Evolutionary conservation across 805 yeast species (phyloP).

Genomic region (Phaffomyces antillensis): DNA sequence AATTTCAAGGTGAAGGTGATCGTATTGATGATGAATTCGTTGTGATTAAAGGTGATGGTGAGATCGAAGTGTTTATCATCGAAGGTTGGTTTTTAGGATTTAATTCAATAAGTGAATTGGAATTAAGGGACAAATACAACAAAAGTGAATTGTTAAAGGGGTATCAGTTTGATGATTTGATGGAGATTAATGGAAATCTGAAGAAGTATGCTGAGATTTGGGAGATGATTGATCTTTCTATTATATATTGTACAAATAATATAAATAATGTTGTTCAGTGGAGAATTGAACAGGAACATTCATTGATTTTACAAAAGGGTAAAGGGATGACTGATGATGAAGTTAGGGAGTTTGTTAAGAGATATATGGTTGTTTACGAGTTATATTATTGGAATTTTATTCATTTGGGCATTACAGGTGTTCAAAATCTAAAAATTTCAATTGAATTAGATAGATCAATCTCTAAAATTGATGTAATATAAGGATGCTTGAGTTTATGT

Average conservation of each 20-base stretch:
- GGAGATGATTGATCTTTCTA: slow-evolving; percentile 50
- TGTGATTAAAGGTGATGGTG: slow-evolving; percentile 13
- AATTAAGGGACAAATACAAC: slow-evolving; percentile 4
- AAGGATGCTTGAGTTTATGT: too few relatives aligned
- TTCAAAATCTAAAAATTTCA: slow-evolving; percentile 13
- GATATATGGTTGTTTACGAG: slow-evolving; percentile 83
- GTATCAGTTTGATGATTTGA: slow-evolving; percentile 23
- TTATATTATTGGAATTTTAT: slow-evolving; percentile 49
- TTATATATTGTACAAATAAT: slow-evolving; percentile 54
- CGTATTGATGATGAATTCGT: slow-evolving; percentile 39
- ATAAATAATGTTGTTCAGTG: slow-evolving; percentile 64
- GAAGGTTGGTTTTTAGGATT: slow-evolving; percentile 97
- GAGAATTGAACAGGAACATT: slow-evolving; percentile 67
- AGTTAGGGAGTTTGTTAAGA: slow-evolving; percentile 62
- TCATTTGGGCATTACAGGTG: slow-evolving; percentile 22
- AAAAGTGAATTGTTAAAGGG: slow-evolving; percentile 19
- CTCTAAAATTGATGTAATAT: neutral
- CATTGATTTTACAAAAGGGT: slow-evolving; percentile 45
- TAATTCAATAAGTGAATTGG: slow-evolving; percentile 29
- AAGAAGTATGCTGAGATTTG: slow-evolving; percentile 45
- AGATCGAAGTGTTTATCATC: slow-evolving; percentile 58
- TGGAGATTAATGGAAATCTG: slow-evolving; percentile 47
- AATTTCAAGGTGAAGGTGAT: slow-evolving; percentile 72
- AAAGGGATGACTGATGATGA: slow-evolving; percentile 74
- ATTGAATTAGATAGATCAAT: slow-evolving; percentile 1